Conservation (phyloP, 2,329 filamentous ascomycete species). For the Penicillium italicum region DNA sequence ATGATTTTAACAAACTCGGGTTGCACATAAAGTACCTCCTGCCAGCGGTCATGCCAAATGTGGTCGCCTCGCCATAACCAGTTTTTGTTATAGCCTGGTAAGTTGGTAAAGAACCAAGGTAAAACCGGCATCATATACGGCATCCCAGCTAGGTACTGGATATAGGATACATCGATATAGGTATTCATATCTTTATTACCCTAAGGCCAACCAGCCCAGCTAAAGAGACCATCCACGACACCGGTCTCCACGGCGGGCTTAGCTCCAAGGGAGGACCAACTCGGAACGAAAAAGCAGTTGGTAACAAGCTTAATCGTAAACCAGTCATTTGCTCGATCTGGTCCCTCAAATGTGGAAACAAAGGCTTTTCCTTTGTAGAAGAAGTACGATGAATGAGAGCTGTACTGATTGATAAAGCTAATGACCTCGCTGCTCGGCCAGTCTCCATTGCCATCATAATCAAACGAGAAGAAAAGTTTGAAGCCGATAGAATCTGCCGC, state of each 20-base stretch:
- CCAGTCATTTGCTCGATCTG: conserved; percentile 44
- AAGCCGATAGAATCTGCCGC: conserved; percentile 17
- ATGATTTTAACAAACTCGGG: conserved; percentile 1
- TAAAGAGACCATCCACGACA: background rate
- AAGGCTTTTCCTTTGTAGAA: conserved; percentile 31
- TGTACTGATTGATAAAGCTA: conserved; percentile 26
- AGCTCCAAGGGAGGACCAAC: conserved; percentile 34
- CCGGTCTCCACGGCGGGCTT: background rate
- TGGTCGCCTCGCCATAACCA: conserved; percentile 60
- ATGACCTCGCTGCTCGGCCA: conserved; percentile 28
- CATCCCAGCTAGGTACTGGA: background rate
- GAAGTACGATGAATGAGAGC: conserved; percentile 23
- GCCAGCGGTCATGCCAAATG: conserved; percentile 59
- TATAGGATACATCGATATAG: background rate
- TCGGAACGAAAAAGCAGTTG: conserved; percentile 45
- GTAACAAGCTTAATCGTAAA: conserved; percentile 34
- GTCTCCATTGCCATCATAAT: conserved; percentile 34
- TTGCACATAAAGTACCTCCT: conserved; percentile 8
- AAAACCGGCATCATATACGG: conserved; percentile 54
- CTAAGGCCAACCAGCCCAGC: background rate
- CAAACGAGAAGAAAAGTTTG: conserved; percentile 39
- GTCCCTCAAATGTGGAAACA: conserved; percentile 47
- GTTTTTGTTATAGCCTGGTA: conserved; percentile 56
- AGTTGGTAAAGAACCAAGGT: conserved; percentile 56
- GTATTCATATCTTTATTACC: background rate